Conservation (phyloP, 768 basidiomycete genomes). For the Termitomyces sp. region DNA sequence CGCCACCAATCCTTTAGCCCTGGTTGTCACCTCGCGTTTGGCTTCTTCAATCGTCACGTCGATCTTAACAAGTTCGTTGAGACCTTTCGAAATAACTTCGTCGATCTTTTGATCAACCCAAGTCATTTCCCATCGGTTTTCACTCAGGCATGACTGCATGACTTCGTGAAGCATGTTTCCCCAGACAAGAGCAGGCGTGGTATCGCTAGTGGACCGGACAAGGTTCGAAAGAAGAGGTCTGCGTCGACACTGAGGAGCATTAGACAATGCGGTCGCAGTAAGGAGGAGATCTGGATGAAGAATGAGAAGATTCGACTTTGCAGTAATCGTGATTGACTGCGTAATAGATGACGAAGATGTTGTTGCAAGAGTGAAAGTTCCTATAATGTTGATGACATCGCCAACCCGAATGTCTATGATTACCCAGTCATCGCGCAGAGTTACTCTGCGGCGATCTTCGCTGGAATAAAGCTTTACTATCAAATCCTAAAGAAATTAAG, state of each 20-base stretch:
- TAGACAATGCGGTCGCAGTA: constrained; percentile 86
- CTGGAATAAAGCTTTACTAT: constrained; percentile 37
- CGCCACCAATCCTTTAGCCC: constrained; percentile 58
- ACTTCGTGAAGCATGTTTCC: constrained; percentile 93
- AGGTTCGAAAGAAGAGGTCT: constrained; percentile 77
- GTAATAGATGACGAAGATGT: constrained; percentile 28
- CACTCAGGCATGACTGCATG: constrained; percentile 71
- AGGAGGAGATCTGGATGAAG: constrained; percentile 90
- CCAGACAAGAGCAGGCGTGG: constrained; percentile 72
- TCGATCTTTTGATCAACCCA: constrained; percentile 61
- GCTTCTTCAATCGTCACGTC: constrained; percentile 58
- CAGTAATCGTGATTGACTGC: constrained; percentile 51
- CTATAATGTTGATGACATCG: constrained; percentile 79
- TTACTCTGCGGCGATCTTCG: constrained; percentile 40
- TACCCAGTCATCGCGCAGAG: constrained; percentile 77
- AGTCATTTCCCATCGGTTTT: constrained; percentile 54
- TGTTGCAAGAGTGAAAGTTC: constrained; percentile 27
- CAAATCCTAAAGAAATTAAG: constrained; percentile 35
- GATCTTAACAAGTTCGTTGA: constrained; percentile 61
- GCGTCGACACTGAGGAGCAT: constrained; percentile 76
- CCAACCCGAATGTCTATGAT: constrained; percentile 55
- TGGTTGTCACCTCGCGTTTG: constrained; percentile 49
- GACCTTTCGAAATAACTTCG: constrained; percentile 42
- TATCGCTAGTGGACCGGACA: constrained; percentile 52
- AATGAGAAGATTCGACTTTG: constrained; percentile 66